Evolutionary conservation across 2,329 filamentous ascomycete species (phyloP).

Genomic region (Furcasterigmium furcatum): DNA sequence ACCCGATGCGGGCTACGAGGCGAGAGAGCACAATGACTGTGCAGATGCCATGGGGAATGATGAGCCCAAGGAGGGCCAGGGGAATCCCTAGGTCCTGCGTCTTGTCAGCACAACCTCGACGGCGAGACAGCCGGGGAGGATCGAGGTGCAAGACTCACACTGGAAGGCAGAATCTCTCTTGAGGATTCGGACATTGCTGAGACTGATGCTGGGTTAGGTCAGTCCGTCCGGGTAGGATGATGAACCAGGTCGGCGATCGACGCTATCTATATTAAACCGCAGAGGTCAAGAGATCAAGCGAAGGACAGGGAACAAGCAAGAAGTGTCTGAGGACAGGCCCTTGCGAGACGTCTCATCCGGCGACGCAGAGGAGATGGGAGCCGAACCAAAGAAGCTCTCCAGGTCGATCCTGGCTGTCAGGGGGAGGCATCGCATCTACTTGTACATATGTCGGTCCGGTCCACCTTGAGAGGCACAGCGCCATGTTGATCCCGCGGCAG

Average conservation of each 20-base stretch:
- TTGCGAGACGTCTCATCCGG: neutral
- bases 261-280: neutral
- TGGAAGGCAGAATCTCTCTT: neutral
- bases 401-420: neutral
- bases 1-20: slow-evolving; percentile 19
- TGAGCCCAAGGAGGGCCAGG: slow-evolving; percentile 23
- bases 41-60: slow-evolving; percentile 26
- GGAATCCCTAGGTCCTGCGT: slow-evolving; percentile 13
- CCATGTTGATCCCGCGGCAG: too few relatives aligned
- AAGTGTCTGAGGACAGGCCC: neutral
- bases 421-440: neutral
- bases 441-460: too few relatives aligned
- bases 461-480: too few relatives aligned
- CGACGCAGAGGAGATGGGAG: neutral
- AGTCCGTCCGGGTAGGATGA: too few relatives aligned
- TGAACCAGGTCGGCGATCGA: neutral
- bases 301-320: too few relatives aligned
- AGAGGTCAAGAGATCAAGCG: too few relatives aligned
- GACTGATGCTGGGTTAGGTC: too few relatives aligned
- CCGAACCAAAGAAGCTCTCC: neutral
- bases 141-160: neutral
- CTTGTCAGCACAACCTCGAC: neutral
- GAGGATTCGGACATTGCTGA: too few relatives aligned
- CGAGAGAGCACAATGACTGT: slow-evolving; percentile 24
- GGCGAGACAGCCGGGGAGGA: slow-evolving; percentile 1